Conservation (phyloP, 2,329 filamentous ascomycete genomes). For the Stylonectria norvegica region DNA sequence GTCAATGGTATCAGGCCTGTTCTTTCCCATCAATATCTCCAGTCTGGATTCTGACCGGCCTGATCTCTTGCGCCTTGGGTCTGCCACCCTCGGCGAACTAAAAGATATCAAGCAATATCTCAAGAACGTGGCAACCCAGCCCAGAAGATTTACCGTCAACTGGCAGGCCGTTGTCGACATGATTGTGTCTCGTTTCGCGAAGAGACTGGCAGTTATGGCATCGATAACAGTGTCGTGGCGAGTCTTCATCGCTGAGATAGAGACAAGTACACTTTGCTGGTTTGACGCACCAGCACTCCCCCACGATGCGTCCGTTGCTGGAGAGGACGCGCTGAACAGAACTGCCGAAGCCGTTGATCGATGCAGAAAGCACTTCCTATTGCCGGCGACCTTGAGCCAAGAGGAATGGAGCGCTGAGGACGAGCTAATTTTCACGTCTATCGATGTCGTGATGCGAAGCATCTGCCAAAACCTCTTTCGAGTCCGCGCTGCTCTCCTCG, state of each 20-base stretch:
- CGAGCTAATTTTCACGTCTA: slow-evolving; percentile 41
- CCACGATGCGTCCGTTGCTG: slow-evolving; percentile 15
- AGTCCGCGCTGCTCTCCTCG: slow-evolving; percentile 18
- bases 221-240: slow-evolving; percentile 23
- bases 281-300: slow-evolving; percentile 37
- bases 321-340: slow-evolving; percentile 29
- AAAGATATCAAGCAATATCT: slow-evolving; percentile 42
- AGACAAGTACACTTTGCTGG: slow-evolving; percentile 39
- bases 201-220: slow-evolving; percentile 46
- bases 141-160: slow-evolving; percentile 38
- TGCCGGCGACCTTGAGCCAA: slow-evolving; percentile 21
- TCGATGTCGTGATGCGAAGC: slow-evolving; percentile 36
- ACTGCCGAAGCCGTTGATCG: slow-evolving; percentile 38
- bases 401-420: slow-evolving; percentile 40
- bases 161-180: slow-evolving; percentile 68
- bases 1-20: slow-evolving; percentile 49
- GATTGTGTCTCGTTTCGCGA: slow-evolving; percentile 59
- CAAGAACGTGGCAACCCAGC: slow-evolving; percentile 36
- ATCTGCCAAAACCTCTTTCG: slow-evolving; percentile 37
- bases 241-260: slow-evolving; percentile 35
- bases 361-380: slow-evolving; percentile 47
- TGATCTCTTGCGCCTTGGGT: slow-evolving; percentile 33
- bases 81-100: slow-evolving; percentile 30
- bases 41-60: slow-evolving; percentile 35
- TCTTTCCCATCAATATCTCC: slow-evolving; percentile 49